Base-by-base conservation (phyloP, 495 filamentous ascomycete species). In the Cercophora samala region DNA sequence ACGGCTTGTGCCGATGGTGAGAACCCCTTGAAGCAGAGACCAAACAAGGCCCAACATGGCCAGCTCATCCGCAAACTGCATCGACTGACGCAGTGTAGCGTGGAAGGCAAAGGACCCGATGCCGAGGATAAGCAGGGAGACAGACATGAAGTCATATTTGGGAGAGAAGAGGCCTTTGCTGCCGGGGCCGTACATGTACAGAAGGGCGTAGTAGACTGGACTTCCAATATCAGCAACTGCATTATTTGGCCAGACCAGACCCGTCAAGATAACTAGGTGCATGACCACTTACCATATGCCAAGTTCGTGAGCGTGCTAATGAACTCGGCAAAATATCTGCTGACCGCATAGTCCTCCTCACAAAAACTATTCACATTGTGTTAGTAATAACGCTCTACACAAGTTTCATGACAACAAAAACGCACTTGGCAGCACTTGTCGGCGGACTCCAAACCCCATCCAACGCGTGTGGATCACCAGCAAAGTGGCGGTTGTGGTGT, bases 41-140 rank as follows among this genome's bases (percentile, higher is more conserved):
- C 80, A 82, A 1, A 79, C 80, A 5, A 85, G 78, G 8, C 85
- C 71, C 56, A 83, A 79, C 86, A 89, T 89, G n/a, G 84, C 82
- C 32, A 87, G 74, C 63, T 87, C 85, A 64, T 82, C 79, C 58
- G 67, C 72, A 70, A 86, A 86, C 68, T 87, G 83, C 6, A 81
- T 80, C 61, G 83, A 78, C 62, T 86, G 85, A 60, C 82, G 83
- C 15, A 87, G 68, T 1, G 80, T 80, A 8, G 80, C 73, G 68
- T 89, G 87, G 68, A 82, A 89, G 63, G 77, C 70, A 17, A 72
- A 76, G 0, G 83, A 86, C 46, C 79, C 77, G n/a, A 88, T 63
- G 13, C 87, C 87, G 4, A 89, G 83, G n/a, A 77, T 73, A n/a
- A 85, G 75, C 22, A 89, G 68, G 26, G 75, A 69, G 21, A 73